phyloP scores from a whole-genome alignment of 345 rosid genomes.

The Salix viminalis region DNA sequence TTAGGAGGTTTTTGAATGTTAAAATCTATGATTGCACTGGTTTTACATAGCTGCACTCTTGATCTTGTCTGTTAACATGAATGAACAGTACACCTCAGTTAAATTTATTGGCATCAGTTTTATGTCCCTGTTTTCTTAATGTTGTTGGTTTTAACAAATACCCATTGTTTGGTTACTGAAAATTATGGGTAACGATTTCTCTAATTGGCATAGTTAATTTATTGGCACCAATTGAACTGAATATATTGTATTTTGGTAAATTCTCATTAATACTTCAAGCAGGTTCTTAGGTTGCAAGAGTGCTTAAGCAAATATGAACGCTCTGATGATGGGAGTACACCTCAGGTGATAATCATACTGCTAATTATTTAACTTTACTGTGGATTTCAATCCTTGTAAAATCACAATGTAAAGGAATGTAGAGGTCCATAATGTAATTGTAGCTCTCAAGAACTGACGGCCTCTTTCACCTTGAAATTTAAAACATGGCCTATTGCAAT shows the following conservation, averaged over 20 bases:
- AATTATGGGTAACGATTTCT: not conserved
- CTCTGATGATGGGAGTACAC: constrained; percentile 76
- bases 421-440: not conserved
- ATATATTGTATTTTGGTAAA: not conserved
- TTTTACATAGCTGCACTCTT: not conserved
- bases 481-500: not conserved
- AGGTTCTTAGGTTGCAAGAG: constrained; percentile 91
- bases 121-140: not conserved
- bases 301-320: constrained; percentile 86
- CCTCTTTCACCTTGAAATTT: not conserved
- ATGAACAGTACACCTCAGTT: no score
- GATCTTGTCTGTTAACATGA: not conserved
- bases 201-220: constrained; percentile 1
- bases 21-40: not conserved
- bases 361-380: not conserved
- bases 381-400: not conserved
- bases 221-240: not conserved
- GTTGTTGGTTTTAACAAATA: not conserved
- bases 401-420: not conserved
- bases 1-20: not conserved
- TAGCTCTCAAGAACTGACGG: not conserved
- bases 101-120: not conserved
- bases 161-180: constrained; percentile 4
- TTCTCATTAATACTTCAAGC: constrained; percentile 5
- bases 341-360: constrained; percentile 54